Conservation (phyloP, 2,329 filamentous ascomycete species). For the Curvularia spicifera region DNA sequence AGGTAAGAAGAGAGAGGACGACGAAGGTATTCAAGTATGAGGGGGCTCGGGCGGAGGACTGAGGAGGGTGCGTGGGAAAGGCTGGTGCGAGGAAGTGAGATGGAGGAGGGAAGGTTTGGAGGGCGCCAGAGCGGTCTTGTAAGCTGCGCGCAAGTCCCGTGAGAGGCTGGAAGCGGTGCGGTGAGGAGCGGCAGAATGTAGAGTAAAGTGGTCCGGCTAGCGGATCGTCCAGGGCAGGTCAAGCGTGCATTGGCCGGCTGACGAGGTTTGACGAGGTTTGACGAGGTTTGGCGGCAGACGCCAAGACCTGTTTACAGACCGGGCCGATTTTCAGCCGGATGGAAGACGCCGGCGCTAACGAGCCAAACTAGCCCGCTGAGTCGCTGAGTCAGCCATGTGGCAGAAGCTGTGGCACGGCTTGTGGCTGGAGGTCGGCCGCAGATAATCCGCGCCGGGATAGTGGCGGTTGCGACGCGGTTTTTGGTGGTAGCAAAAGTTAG, state of each 20-base stretch:
- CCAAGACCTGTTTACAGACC: constrained; percentile 23
- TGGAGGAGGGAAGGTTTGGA: constrained; percentile 45
- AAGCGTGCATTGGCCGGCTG: constrained; percentile 26
- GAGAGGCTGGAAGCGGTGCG: constrained; percentile 42
- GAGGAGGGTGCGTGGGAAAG: constrained; percentile 25
- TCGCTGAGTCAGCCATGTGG: constrained; percentile 9
- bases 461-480: constrained; percentile 34
- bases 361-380: background rate
- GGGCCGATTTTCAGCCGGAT: constrained; percentile 4
- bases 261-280: constrained; percentile 16
- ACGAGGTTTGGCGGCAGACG: constrained; percentile 18
- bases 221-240: constrained; percentile 26
- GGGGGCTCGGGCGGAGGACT: constrained; percentile 15
- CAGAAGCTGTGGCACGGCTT: background rate
- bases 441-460: constrained; percentile 21
- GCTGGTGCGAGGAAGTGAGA: constrained; percentile 43
- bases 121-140: constrained; percentile 46
- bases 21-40: constrained; percentile 20
- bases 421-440: constrained; percentile 19
- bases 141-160: constrained; percentile 43
- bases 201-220: constrained; percentile 23
- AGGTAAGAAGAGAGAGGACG: constrained; percentile 11
- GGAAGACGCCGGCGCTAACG: constrained; percentile 11
- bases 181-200: constrained; percentile 32
- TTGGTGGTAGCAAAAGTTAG: constrained; percentile 39